These are phyloP conservation scores for Pythium rishiriense DNA, from an alignment of 352 stramenopile genomes.

Conservation along the genomic window DNA sequence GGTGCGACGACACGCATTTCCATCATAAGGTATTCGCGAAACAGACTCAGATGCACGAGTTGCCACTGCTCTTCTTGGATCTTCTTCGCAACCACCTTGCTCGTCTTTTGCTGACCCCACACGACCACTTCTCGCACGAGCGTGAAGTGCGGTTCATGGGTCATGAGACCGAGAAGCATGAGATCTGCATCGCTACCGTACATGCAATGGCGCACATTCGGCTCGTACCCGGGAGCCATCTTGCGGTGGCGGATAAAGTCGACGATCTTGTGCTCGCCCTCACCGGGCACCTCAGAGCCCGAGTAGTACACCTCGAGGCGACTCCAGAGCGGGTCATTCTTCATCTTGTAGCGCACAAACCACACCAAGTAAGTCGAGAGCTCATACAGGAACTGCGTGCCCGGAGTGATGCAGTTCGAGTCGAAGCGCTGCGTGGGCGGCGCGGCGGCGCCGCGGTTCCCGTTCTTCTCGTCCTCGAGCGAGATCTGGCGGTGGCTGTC, in stretches of 20 bases:
- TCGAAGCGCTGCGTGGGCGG: constrained; percentile 91
- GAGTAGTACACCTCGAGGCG: constrained; percentile 97
- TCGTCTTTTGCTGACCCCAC: constrained; percentile 74
- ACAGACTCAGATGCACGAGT: constrained; percentile 95
- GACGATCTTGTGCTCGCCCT: constrained; percentile 99
- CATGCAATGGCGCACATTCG: constrained; percentile 97
- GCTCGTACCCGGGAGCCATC: constrained; percentile 90
- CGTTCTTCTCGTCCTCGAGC: constrained; percentile 78
- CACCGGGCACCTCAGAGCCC: constrained; percentile 96
- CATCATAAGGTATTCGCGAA: constrained; percentile 97
- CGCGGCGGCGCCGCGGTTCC: constrained; percentile 20
- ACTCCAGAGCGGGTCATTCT: constrained; percentile 94
- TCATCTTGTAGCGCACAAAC: constrained; percentile 97
- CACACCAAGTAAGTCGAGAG: constrained; percentile 90
- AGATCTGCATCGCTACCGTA: constrained; percentile 99
- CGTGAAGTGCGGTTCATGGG: constrained; percentile 98
- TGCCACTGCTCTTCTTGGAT: constrained; percentile 97
- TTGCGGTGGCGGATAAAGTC: constrained; percentile 95
- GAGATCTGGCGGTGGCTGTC: constrained; percentile 68
- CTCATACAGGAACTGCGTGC: constrained; percentile 98
- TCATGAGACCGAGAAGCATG: constrained; percentile 98
- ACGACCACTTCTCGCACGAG: constrained; percentile 98
- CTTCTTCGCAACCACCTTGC: constrained; percentile 81
- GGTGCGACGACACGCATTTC: constrained; percentile 89
- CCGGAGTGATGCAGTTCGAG: constrained; percentile 99